phyloP scores from a whole-genome alignment of 2,329 filamentous ascomycete species.

The Colletotrichum theobromicola region DNA sequence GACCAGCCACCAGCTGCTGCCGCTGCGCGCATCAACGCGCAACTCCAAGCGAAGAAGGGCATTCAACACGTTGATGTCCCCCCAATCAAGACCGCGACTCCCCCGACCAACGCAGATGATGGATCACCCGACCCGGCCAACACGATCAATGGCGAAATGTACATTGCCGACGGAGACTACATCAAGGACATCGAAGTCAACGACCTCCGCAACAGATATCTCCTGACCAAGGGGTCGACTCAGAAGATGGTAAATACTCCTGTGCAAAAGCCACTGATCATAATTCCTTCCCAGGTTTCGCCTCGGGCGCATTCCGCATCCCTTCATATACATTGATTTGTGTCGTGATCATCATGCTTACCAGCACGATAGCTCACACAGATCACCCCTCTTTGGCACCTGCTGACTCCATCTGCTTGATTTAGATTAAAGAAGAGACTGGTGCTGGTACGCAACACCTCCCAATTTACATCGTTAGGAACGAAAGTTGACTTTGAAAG shows the following conservation, averaged over 20 bases:
- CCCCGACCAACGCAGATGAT: conserved; percentile 47
- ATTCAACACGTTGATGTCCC: conserved; percentile 91
- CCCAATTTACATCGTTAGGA: conserved; percentile 54
- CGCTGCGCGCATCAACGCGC: conserved; percentile 85
- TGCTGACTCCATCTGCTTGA: conserved; percentile 92
- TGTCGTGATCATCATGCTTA: conserved; percentile 73
- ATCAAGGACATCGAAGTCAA: conserved; percentile 99
- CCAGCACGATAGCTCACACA: conserved; percentile 69
- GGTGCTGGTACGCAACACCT: conserved; percentile 92
- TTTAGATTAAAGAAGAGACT: conserved; percentile 99
- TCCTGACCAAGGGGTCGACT: conserved; percentile 94
- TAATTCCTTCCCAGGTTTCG: conserved; percentile 19
- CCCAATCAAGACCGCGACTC: conserved; percentile 70
- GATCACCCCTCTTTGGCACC: conserved; percentile 76
- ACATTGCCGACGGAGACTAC: conserved; percentile 94
- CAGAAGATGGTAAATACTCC: conserved; percentile 98
- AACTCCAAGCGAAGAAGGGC: conserved; percentile 84
- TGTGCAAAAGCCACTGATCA: conserved; percentile 47
- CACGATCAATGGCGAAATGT: conserved; percentile 84
- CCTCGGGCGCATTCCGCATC: conserved; percentile 11
- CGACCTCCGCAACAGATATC: conserved; percentile 94
- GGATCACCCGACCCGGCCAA: conserved; percentile 41
- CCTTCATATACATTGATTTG: conserved; percentile 38
- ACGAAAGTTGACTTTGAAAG: conserved; percentile 70
- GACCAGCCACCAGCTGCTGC: conserved; percentile 71